These are phyloP conservation scores for Aspergillus sp. DNA, from an alignment of 2,329 filamentous ascomycete genomes.

Conservation along the genomic window DNA sequence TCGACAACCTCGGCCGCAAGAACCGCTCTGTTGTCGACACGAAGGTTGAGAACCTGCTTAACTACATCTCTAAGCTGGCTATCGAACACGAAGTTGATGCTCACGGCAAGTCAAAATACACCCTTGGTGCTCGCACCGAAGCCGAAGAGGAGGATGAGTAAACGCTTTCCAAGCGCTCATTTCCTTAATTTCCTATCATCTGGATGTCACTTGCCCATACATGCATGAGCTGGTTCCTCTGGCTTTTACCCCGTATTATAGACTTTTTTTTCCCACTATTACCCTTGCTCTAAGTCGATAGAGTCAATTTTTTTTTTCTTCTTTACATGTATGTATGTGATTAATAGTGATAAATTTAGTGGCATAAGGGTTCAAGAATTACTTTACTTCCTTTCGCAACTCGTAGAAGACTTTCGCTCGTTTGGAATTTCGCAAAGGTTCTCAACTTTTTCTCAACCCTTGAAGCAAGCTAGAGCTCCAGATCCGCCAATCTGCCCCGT, in stretches of 20 bases:
- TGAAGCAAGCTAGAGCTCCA: background rate
- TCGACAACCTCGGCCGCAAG: slow-evolving; percentile 54
- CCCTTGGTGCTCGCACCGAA: slow-evolving; percentile 42
- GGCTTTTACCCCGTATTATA: slow-evolving; percentile 36
- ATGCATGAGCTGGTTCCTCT: slow-evolving; percentile 28
- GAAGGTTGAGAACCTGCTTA: slow-evolving; percentile 55
- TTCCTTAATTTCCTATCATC: slow-evolving; percentile 25
- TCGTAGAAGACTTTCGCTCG: background rate
- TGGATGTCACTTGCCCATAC: slow-evolving; percentile 37
- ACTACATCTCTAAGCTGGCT: slow-evolving; percentile 53
- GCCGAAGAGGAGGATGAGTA: slow-evolving; percentile 49
- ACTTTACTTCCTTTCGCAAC: slow-evolving; percentile 2
- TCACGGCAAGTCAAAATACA: slow-evolving; percentile 47
- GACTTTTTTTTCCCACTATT: slow-evolving; percentile 35
- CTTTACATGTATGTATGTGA: slow-evolving; percentile 43
- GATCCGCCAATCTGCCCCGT: background rate
- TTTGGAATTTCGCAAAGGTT: background rate
- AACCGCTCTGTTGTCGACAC: slow-evolving; percentile 53
- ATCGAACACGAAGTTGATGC: slow-evolving; percentile 51
- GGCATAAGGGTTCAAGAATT: slow-evolving; percentile 35
- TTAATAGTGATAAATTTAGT: slow-evolving; percentile 42
- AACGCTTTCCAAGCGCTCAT: slow-evolving; percentile 24
- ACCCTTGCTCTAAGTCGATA: slow-evolving; percentile 31
- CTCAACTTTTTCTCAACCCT: background rate
- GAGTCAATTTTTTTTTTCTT: slow-evolving; percentile 35